phyloP scores from a whole-genome alignment of 2,329 filamentous ascomycete species.

The Epichloe amarillans region DNA sequence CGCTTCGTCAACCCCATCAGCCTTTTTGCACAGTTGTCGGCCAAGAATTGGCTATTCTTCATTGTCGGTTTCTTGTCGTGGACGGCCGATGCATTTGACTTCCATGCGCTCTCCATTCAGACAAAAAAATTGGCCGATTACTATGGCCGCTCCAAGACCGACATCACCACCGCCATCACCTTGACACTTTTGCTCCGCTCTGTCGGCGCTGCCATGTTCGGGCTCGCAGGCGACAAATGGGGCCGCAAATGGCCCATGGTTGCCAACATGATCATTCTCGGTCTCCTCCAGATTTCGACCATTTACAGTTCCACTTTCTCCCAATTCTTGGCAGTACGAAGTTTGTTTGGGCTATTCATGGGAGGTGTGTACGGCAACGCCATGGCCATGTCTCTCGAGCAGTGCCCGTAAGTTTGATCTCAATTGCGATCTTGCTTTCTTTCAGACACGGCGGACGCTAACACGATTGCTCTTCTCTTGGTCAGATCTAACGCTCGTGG shows the following conservation, averaged over 20 bases:
- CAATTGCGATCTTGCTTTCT: too few relatives aligned
- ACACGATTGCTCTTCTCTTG: constrained; percentile 10
- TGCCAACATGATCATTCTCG: constrained; percentile 61
- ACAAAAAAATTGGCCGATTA: constrained; percentile 52
- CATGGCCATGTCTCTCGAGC: constrained; percentile 64
- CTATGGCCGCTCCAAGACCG: constrained; percentile 41
- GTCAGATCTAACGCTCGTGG: constrained; percentile 51
- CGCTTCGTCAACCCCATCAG: constrained; percentile 58
- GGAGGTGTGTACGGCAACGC: constrained; percentile 70
- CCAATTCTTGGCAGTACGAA: constrained; percentile 62
- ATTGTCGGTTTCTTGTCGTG: constrained; percentile 61
- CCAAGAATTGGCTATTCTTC: constrained; percentile 63
- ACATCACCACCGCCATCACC: constrained; percentile 63
- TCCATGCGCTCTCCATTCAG: constrained; percentile 69
- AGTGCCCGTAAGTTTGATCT: constrained; percentile 42
- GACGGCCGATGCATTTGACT: constrained; percentile 76
- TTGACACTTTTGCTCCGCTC: constrained; percentile 63
- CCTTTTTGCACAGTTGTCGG: constrained; percentile 49
- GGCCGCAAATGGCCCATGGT: constrained; percentile 80
- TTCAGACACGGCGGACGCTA: background rate
- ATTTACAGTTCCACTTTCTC: constrained; percentile 61
- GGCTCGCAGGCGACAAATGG: constrained; percentile 64
- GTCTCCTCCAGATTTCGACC: constrained; percentile 56
- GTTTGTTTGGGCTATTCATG: constrained; percentile 68
- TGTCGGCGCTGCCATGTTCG: constrained; percentile 63